A percentile compares a stretch with the other conserved stretches of the same genome.
Evolutionary conservation across 805 yeast genomes (phyloP).

Genomic region (Candida insectalens): DNA sequence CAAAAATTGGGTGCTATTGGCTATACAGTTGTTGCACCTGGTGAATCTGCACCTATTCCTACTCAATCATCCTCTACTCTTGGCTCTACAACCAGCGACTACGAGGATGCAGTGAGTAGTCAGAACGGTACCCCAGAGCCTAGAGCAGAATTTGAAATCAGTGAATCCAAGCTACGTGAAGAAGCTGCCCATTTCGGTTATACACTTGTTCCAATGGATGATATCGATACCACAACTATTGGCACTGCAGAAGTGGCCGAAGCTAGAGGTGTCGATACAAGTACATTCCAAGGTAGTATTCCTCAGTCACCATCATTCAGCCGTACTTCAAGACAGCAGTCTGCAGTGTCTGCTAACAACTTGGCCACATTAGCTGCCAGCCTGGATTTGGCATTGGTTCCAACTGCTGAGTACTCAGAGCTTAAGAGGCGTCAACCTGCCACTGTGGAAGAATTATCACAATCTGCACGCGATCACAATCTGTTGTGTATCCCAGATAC

Average conservation of each 20-base stretch:
- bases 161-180: conserved; percentile 2
- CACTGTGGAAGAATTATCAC: conserved; percentile 20
- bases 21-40: not conserved
- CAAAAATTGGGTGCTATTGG: not conserved
- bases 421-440: conserved; percentile 8
- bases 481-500: conserved; percentile 46
- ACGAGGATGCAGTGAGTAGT: conserved; percentile 14
- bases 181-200: conserved; percentile 27
- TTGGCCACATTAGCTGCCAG: conserved; percentile 28
- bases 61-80: not conserved
- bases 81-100: conserved; percentile 5
- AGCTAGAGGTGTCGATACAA: too few relatives aligned
- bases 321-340: not conserved
- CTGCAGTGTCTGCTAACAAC: not conserved
- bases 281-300: too few relatives aligned
- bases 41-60: not conserved
- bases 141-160: conserved; percentile 2
- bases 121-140: conserved; percentile 3
- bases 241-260: conserved; percentile 7
- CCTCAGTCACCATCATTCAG: not conserved
- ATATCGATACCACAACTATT: conserved; percentile 9
- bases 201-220: conserved; percentile 23
- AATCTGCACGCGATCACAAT: conserved; percentile 35
- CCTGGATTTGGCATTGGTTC: conserved; percentile 27
- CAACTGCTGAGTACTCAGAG: conserved; percentile 16